These are phyloP conservation scores for Eutrema japonicum DNA, from an alignment of 345 rosid species.

Conservation along the genomic window DNA sequence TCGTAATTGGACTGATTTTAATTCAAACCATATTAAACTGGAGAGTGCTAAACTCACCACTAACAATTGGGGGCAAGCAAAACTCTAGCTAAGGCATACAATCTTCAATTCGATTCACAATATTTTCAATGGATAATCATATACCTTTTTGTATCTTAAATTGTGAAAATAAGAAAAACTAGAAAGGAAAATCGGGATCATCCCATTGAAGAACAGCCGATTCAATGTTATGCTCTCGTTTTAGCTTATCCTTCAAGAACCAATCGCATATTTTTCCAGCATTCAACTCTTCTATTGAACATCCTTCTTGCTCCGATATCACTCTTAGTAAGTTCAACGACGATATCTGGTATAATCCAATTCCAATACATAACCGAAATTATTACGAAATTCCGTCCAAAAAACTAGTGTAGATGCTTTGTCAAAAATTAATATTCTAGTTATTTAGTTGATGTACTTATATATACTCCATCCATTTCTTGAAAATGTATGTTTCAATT, in stretches of 20 bases:
- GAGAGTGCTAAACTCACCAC: not conserved
- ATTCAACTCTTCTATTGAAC: slow-evolving; percentile 79
- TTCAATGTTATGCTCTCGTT: slow-evolving; percentile 66
- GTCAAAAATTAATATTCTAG: not conserved
- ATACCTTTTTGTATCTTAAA: not conserved
- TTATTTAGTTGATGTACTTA: not conserved
- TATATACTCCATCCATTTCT: not conserved
- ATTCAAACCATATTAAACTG: no score
- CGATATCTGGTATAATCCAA: slow-evolving; percentile 60
- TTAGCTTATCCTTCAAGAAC: slow-evolving; percentile 81
- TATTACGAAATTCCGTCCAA: not conserved
- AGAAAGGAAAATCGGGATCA: slow-evolving; percentile 64
- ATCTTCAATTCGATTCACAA: not conserved
- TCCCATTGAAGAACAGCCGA: slow-evolving; percentile 96
- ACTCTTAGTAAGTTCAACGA: slow-evolving; percentile 81
- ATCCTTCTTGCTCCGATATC: slow-evolving; percentile 81
- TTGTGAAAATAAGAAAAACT: not conserved
- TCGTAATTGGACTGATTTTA: no score
- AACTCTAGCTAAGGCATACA: no score
- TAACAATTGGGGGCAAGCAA: no score
- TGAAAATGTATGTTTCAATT: not conserved
- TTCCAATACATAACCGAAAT: not conserved
- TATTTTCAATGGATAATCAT: not conserved
- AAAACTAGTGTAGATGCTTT: not conserved
- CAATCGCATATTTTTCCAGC: slow-evolving; percentile 88